These are phyloP conservation scores for Plasmodium adleri DNA, from an alignment of 169 alveolate genomes.

Conservation along the genomic window DNA sequence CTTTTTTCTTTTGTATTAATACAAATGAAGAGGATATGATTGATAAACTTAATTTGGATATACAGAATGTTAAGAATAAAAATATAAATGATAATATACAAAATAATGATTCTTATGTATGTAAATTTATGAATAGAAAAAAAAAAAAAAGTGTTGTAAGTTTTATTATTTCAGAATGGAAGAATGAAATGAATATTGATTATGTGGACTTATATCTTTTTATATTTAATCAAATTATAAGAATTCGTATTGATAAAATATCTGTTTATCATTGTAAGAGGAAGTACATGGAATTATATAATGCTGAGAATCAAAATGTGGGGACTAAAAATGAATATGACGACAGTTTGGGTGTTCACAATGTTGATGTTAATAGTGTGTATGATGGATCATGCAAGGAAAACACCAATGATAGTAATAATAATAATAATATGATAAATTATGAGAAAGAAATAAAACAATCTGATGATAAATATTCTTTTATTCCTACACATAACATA, in stretches of 20 bases:
- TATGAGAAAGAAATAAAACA: not conserved
- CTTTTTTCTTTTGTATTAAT: too few species aligned
- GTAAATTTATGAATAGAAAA: not conserved
- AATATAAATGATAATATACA: too few species aligned
- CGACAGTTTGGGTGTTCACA: too few species aligned
- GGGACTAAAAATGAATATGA: too few species aligned
- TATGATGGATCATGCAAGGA: not conserved
- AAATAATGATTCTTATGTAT: not conserved
- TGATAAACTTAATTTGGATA: too few species aligned
- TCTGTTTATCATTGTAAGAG: slow-evolving; percentile 1
- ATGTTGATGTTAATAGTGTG: too few species aligned
- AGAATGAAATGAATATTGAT: slow-evolving; percentile 29
- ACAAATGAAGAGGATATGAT: too few species aligned
- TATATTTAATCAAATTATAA: slow-evolving; percentile 28
- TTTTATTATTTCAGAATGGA: slow-evolving; percentile 10
- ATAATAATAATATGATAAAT: not conserved
- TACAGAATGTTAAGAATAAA: too few species aligned
- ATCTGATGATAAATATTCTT: not conserved
- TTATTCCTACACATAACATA: not conserved
- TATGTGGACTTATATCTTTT: slow-evolving; percentile 39
- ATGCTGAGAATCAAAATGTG: too few species aligned
- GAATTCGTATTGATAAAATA: slow-evolving; percentile 29
- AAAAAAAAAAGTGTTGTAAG: not conserved
- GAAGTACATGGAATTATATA: slow-evolving; percentile 12
- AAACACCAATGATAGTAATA: not conserved